Evolutionary conservation across 345 rosid genomes (phyloP).

Genomic region (Citrus hindsii): DNA sequence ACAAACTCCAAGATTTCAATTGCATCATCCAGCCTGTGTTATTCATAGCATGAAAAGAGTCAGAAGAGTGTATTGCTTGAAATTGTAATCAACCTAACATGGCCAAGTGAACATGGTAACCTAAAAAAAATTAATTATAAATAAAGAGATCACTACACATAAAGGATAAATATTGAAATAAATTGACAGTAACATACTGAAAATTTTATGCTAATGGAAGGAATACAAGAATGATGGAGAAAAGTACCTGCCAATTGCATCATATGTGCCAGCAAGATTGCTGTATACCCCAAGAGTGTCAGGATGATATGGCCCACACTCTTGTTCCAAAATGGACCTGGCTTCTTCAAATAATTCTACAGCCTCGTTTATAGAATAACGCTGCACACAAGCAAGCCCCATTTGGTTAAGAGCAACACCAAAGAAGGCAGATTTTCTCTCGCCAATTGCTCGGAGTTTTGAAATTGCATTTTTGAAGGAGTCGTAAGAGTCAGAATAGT

Average conservation of each 20-base stretch:
- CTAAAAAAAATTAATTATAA: background rate
- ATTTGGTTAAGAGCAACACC: conserved; percentile 91
- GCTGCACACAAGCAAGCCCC: conserved; percentile 91
- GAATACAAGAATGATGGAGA: conserved; percentile 11
- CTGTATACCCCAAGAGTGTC: conserved; percentile 90
- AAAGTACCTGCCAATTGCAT: conserved; percentile 83
- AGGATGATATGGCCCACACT: conserved; percentile 75
- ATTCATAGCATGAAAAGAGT: conserved; percentile 3
- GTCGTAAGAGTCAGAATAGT: conserved; percentile 68
- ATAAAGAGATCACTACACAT: background rate
- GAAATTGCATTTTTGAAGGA: conserved; percentile 57
- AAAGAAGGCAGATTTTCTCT: conserved; percentile 78
- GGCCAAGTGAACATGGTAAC: background rate
- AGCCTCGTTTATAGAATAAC: conserved; percentile 64
- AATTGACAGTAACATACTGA: background rate
- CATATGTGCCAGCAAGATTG: conserved; percentile 93
- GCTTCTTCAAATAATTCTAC: conserved; percentile 86
- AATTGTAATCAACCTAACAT: background rate
- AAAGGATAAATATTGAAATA: background rate
- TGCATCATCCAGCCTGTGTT: conserved; percentile 80
- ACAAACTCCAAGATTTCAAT: conserved; percentile 65
- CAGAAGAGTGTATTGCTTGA: background rate
- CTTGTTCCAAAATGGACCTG: conserved; percentile 65
- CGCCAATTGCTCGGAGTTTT: conserved; percentile 67
- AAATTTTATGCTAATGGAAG: background rate